phyloP scores from a whole-genome alignment of 106 monocot genomes.

The Ottelia alismoides region DNA sequence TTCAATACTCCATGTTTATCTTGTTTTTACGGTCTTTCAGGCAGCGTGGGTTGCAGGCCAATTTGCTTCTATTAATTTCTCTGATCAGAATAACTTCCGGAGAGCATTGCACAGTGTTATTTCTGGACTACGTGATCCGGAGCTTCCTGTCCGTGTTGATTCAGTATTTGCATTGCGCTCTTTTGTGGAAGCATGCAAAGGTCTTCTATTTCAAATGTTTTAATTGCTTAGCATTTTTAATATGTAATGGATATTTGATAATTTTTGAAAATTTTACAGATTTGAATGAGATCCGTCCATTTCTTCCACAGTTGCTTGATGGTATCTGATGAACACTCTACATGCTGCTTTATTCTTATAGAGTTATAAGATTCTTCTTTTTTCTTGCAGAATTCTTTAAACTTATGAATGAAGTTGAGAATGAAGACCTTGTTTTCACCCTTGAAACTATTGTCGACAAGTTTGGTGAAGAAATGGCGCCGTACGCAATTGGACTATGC shows the following conservation, averaged over 20 bases:
- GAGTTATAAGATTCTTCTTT: neutral
- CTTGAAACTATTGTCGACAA: constrained; percentile 97
- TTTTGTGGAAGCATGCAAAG: constrained; percentile 97
- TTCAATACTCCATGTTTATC: too few relatives aligned
- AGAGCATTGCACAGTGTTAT: constrained; percentile 71
- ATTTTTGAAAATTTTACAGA: constrained; percentile 57
- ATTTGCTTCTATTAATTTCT: constrained; percentile 83
- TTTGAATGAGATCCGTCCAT: constrained; percentile 87
- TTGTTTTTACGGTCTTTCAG: constrained; percentile 23
- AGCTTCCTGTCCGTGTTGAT: constrained; percentile 98
- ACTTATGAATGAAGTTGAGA: constrained; percentile 98
- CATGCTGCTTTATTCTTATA: neutral
- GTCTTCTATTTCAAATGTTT: constrained; percentile 10
- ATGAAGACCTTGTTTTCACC: constrained; percentile 97
- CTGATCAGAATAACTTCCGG: constrained; percentile 76
- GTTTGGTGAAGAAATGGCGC: constrained; percentile 99
- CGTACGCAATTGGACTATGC: constrained; percentile 93
- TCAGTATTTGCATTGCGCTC: constrained; percentile 97
- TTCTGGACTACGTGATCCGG: constrained; percentile 80
- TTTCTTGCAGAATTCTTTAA: constrained; percentile 80
- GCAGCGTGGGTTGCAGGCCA: constrained; percentile 99
- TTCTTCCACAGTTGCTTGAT: constrained; percentile 93
- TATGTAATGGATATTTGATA: too few relatives aligned
- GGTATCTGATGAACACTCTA: constrained; percentile 32
- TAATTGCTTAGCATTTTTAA: constrained; percentile 1